Evolutionary conservation across 179 eudicot species (phyloP).

Genomic region (Drosera spatulata): DNA sequence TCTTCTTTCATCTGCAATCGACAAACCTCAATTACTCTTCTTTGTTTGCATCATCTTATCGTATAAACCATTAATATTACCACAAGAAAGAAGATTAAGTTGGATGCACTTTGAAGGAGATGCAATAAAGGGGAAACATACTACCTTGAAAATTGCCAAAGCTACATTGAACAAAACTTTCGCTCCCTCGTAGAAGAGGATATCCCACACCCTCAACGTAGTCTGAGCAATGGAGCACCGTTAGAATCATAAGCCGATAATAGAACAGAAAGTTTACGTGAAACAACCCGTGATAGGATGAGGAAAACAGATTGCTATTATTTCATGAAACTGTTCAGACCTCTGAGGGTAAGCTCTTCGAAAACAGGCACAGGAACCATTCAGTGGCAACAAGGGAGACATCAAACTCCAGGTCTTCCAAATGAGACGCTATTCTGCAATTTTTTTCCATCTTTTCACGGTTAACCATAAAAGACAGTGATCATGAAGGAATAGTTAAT

Average conservation of each 20-base stretch:
- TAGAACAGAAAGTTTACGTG: background rate
- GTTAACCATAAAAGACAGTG: conserved; percentile 1
- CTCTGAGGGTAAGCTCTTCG: conserved; percentile 99
- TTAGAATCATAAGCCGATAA: conserved; percentile 1
- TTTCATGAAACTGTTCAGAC: conserved; percentile 15
- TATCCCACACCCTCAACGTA: conserved; percentile 93
- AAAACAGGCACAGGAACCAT: conserved; percentile 95
- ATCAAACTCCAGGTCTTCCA: conserved; percentile 83
- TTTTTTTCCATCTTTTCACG: conserved; percentile 12
- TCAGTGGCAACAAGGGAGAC: conserved; percentile 97
- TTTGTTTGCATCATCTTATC: too few species aligned
- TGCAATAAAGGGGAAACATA: background rate
- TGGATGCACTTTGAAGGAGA: background rate
- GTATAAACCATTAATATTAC: too few species aligned
- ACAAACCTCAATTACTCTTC: background rate
- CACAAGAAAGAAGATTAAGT: background rate
- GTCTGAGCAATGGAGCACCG: conserved; percentile 40
- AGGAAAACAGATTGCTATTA: too few species aligned
- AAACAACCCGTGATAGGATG: background rate
- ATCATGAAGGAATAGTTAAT: background rate
- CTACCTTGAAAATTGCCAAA: conserved; percentile 86
- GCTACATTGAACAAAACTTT: conserved; percentile 78
- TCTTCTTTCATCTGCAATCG: conserved; percentile 88
- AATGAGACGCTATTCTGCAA: conserved; percentile 86
- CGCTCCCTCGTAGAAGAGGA: conserved; percentile 93